Percentiles rank a stretch among this genome's conserved stretches.
Evolutionary conservation across 176 grass and related monocot genomes (phyloP).

Genomic region (Oryza meridionalis): DNA sequence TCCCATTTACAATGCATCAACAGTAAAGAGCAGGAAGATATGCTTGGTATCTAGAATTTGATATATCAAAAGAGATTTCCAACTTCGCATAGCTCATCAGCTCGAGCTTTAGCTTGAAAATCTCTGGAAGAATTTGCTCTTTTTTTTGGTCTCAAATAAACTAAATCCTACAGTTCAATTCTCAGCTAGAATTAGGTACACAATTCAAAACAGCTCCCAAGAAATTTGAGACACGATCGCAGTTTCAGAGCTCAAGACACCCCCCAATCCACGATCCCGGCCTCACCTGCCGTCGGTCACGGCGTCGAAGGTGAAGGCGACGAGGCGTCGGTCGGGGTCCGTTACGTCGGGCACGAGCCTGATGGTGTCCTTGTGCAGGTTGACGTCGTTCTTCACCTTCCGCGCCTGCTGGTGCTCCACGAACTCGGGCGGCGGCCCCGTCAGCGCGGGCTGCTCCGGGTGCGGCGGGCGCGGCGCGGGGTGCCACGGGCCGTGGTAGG

Average conservation of each 20-base stretch:
- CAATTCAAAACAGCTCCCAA: conserved; percentile 15
- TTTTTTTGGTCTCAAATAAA: neutral
- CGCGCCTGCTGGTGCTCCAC: conserved; percentile 74
- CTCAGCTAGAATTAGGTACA: neutral
- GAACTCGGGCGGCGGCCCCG: conserved; percentile 54
- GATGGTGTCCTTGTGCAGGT: conserved; percentile 92
- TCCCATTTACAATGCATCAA: neutral
- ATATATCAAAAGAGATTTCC: neutral
- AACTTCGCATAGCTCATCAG: neutral
- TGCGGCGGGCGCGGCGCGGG: conserved; percentile 28
- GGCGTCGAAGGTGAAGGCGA: conserved; percentile 88
- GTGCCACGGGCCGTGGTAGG: conserved; percentile 49
- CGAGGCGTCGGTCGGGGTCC: conserved; percentile 63
- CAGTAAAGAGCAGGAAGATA: neutral
- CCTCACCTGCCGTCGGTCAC: conserved; percentile 74
- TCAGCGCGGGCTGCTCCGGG: conserved; percentile 39
- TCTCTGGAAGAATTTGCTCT: neutral
- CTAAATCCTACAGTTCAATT: conserved; percentile 8
- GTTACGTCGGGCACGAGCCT: conserved; percentile 61
- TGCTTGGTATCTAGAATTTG: neutral
- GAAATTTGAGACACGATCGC: conserved; percentile 11
- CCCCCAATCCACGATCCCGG: neutral
- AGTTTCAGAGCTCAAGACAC: neutral
- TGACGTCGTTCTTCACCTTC: conserved; percentile 90
- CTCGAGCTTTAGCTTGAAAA: neutral